Evolutionary conservation across 106 monocot genomes (phyloP).

Genomic region (Triglochin maritima): DNA sequence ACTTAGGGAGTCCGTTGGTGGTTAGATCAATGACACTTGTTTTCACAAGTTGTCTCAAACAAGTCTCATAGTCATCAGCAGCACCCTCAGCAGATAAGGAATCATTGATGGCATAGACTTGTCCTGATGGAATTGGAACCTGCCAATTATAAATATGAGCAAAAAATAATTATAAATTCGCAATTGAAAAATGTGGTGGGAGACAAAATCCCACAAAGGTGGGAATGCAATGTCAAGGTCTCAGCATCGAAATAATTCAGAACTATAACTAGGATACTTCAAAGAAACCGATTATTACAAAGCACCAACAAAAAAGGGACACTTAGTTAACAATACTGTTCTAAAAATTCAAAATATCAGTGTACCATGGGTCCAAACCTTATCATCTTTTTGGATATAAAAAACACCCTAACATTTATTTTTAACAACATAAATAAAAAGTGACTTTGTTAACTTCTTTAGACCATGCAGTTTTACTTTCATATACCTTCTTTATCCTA

Average conservation of each 20-base stretch:
- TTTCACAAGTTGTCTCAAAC: constrained; percentile 13
- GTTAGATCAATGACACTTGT: background rate
- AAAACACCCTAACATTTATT: too few relatives aligned
- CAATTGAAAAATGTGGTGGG: background rate
- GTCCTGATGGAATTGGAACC: constrained; percentile 21
- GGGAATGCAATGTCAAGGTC: background rate
- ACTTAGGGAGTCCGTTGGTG: constrained; percentile 7
- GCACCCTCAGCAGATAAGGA: constrained; percentile 23
- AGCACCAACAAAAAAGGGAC: too few relatives aligned
- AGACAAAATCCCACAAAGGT: background rate
- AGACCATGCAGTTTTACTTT: too few relatives aligned
- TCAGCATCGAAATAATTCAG: background rate
- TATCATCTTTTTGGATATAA: too few relatives aligned
- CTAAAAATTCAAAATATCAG: too few relatives aligned
- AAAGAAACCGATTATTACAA: background rate
- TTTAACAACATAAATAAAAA: too few relatives aligned
- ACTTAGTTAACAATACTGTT: too few relatives aligned
- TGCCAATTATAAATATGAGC: constrained; percentile 1
- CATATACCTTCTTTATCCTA: too few relatives aligned
- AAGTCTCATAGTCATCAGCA: constrained; percentile 17
- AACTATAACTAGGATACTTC: background rate
- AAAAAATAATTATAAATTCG: background rate
- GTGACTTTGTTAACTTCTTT: too few relatives aligned
- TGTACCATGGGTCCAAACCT: too few relatives aligned
- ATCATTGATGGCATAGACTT: constrained; percentile 24